These are phyloP conservation scores for Colletotrichum limetticola DNA, from an alignment of 2,329 filamentous ascomycete genomes.

Conservation along the genomic window DNA sequence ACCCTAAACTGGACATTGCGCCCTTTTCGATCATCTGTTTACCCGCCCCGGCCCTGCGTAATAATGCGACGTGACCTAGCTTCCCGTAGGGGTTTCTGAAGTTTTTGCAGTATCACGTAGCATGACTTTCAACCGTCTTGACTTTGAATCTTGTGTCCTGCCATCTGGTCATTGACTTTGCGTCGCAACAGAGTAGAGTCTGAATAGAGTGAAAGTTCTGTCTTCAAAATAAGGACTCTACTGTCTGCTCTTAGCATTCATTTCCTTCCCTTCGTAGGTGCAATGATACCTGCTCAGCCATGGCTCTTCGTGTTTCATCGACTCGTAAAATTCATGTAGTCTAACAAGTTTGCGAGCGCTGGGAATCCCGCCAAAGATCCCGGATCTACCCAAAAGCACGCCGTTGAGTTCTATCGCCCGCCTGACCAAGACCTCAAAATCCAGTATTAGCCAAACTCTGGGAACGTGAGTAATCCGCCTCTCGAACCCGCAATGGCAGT, in stretches of 20 bases:
- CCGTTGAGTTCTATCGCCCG: background rate
- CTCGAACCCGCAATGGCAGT: background rate
- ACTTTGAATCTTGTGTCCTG: background rate
- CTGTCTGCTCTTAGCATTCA: too few species aligned
- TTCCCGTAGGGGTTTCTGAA: background rate
- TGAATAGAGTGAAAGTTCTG: too few species aligned
- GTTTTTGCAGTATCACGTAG: background rate
- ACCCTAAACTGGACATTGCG: background rate
- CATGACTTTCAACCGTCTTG: too few species aligned
- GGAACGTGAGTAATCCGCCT: background rate
- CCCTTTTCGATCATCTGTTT: background rate
- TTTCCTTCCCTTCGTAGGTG: background rate
- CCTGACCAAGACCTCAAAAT: background rate
- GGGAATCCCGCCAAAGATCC: background rate
- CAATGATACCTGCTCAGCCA: background rate
- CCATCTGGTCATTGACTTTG: background rate
- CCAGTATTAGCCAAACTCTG: background rate
- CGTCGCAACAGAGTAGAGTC: background rate
- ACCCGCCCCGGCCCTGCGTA: background rate
- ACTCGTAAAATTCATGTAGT: constrained; percentile 34
- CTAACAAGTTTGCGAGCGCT: constrained; percentile 6
- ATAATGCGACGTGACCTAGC: background rate
- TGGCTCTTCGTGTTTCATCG: constrained; percentile 15
- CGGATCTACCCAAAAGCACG: constrained; percentile 5
- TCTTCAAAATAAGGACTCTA: background rate